Evolutionary conservation across 306 rosid species (phyloP).

Genomic region (Herpetospermum pedunculosum): DNA sequence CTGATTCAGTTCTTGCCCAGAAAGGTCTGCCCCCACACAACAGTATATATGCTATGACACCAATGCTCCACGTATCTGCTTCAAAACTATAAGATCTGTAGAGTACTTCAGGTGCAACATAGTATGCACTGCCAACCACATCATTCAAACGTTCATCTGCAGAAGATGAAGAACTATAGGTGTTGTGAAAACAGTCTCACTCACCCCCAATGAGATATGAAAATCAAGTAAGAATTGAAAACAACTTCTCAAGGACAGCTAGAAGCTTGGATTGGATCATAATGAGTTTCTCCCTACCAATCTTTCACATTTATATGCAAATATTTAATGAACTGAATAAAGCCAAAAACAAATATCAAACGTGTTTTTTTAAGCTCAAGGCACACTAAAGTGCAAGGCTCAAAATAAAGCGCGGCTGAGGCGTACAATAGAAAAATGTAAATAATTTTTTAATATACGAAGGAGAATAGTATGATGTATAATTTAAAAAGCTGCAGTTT

Average conservation of each 20-base stretch:
- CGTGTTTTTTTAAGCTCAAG: too few species aligned
- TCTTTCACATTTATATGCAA: neutral
- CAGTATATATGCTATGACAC: constrained; percentile 85
- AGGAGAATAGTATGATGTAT: too few species aligned
- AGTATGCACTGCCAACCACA: constrained; percentile 97
- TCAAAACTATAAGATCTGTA: constrained; percentile 87
- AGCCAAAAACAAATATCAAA: neutral
- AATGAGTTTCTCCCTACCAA: neutral
- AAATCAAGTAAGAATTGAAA: neutral
- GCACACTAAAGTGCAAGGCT: too few species aligned
- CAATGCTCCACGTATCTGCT: constrained; percentile 94
- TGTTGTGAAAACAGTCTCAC: constrained; percentile 17
- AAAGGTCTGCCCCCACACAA: constrained; percentile 94
- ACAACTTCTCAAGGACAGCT: neutral
- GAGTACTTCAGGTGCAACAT: constrained; percentile 94
- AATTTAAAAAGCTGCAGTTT: too few species aligned
- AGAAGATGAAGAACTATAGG: constrained; percentile 28
- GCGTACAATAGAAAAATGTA: too few species aligned
- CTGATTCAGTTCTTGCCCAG: constrained; percentile 97
- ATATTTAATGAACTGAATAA: neutral
- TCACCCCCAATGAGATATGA: neutral
- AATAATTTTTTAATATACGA: too few species aligned
- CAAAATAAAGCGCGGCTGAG: too few species aligned
- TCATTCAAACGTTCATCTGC: constrained; percentile 89
- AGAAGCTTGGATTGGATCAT: neutral